These are phyloP conservation scores for Cornus florida DNA, from an alignment of 148 eudicot species.

Conservation along the genomic window DNA sequence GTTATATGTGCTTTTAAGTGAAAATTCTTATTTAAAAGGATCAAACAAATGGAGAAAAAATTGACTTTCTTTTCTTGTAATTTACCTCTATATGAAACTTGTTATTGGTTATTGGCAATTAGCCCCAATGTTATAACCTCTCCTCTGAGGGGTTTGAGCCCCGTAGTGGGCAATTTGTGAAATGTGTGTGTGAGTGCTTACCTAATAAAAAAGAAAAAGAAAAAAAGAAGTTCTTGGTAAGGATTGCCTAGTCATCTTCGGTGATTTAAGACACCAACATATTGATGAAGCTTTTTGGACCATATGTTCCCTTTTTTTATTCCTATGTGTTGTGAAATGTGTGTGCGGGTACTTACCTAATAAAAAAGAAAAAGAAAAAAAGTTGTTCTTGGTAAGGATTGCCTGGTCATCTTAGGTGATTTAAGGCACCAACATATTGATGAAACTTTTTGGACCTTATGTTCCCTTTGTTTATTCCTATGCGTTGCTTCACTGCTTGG, in stretches of 20 bases:
- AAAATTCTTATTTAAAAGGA: not conserved
- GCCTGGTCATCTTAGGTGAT: not conserved
- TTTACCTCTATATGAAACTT: not conserved
- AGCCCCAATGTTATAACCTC: no score
- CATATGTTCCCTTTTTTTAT: not conserved
- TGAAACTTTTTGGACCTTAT: not conserved
- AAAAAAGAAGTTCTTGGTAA: not conserved
- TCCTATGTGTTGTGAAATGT: not conserved
- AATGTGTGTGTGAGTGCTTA: no score
- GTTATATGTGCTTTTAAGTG: not conserved
- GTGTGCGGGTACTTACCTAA: no score
- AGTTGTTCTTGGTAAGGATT: not conserved
- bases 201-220: no score
- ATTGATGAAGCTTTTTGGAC: not conserved
- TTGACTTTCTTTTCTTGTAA: constrained; percentile 1
- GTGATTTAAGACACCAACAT: not conserved
- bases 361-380: no score
- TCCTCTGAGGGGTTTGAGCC: no score
- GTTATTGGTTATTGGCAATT: no score
- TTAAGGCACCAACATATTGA: not conserved
- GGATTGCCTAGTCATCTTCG: not conserved
- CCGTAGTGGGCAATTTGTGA: no score
- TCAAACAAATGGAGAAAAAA: not conserved
- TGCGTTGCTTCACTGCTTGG: not conserved
- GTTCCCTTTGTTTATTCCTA: not conserved